Percentiles rank a stretch among this genome's conserved stretches.
Conservation (phyloP, 352 stramenopile genomes). For the Globisporangium orthogonon region DNA sequence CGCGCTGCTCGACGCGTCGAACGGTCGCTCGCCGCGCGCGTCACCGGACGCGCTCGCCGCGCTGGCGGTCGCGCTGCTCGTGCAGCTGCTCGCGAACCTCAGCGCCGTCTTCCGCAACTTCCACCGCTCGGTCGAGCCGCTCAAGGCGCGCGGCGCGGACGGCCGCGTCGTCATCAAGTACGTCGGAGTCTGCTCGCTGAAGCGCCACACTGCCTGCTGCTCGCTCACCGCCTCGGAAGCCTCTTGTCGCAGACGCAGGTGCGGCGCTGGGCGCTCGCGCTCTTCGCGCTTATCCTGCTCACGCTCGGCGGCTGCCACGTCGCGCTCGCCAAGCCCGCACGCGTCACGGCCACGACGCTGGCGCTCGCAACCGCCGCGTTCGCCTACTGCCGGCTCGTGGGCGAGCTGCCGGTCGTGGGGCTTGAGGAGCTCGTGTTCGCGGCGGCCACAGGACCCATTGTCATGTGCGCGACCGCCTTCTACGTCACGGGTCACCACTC, state of each 20-base stretch:
- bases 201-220: too few relatives aligned
- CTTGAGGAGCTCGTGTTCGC: slow-evolving; percentile 48
- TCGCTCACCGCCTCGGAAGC: slow-evolving; percentile 15
- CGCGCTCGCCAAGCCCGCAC: slow-evolving; percentile 26
- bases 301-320: slow-evolving; percentile 32
- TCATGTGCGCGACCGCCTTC: slow-evolving; percentile 44
- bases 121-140: slow-evolving; percentile 43
- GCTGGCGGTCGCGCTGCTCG: slow-evolving; percentile 41
- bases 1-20: slow-evolving; percentile 27
- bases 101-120: slow-evolving; percentile 71
- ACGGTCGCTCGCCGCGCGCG: slow-evolving; percentile 5
- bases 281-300: slow-evolving; percentile 40
- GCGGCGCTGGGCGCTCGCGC: slow-evolving; percentile 55
- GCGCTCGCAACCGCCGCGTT: slow-evolving; percentile 34
- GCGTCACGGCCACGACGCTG: slow-evolving; percentile 20
- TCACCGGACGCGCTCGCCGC: slow-evolving; percentile 35
- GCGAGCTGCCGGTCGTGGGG: slow-evolving; percentile 32
- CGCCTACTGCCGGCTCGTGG: slow-evolving; percentile 45
- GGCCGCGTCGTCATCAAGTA: slow-evolving; percentile 70
- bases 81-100: slow-evolving; percentile 67
- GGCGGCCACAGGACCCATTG: slow-evolving; percentile 38
- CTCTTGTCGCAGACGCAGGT: slow-evolving; percentile 69
- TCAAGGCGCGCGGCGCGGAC: slow-evolving; percentile 21
- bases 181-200: not conserved
- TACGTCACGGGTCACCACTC: slow-evolving; percentile 40